Evolutionary conservation across 2,329 filamentous ascomycete genomes (phyloP).

Genomic region (Monosporascus cannonballus): DNA sequence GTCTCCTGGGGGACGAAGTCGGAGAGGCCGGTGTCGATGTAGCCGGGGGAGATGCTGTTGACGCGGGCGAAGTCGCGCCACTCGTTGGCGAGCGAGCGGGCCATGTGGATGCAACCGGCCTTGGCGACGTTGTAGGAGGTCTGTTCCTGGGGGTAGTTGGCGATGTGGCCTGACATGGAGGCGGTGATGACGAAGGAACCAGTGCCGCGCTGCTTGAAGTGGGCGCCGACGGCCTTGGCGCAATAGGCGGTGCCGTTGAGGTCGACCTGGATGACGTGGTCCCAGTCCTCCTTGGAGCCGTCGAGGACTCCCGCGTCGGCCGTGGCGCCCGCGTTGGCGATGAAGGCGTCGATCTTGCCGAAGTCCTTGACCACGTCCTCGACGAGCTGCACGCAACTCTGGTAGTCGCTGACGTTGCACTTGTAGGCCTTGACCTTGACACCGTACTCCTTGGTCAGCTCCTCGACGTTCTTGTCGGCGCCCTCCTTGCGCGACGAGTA

Average conservation of each 20-base stretch:
- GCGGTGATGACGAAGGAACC: constrained; percentile 60
- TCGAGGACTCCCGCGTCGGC: constrained; percentile 52
- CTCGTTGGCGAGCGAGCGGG: constrained; percentile 46
- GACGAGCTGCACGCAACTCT: constrained; percentile 46
- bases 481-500: constrained; percentile 66
- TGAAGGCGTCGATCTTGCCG: constrained; percentile 66
- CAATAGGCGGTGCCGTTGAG: constrained; percentile 62
- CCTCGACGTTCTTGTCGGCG: constrained; percentile 58
- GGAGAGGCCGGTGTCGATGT: constrained; percentile 40
- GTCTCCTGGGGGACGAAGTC: constrained; percentile 35
- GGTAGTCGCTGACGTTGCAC: constrained; percentile 49
- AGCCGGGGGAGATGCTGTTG: constrained; percentile 57
- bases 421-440: constrained; percentile 60
- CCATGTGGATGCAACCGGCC: constrained; percentile 39
- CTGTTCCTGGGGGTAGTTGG: constrained; percentile 60
- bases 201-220: constrained; percentile 55
- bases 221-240: constrained; percentile 50
- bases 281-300: constrained; percentile 50
- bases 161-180: constrained; percentile 60
- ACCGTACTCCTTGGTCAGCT: constrained; percentile 59
- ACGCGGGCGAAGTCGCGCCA: constrained; percentile 58
- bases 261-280: constrained; percentile 53
- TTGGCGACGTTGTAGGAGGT: constrained; percentile 57
- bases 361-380: constrained; percentile 66
- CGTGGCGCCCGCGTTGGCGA: constrained; percentile 64